Percentiles rank a stretch among this genome's conserved stretches.
Evolutionary conservation across 345 rosid genomes (phyloP).

Genomic region (Leavenworthia alabamica): DNA sequence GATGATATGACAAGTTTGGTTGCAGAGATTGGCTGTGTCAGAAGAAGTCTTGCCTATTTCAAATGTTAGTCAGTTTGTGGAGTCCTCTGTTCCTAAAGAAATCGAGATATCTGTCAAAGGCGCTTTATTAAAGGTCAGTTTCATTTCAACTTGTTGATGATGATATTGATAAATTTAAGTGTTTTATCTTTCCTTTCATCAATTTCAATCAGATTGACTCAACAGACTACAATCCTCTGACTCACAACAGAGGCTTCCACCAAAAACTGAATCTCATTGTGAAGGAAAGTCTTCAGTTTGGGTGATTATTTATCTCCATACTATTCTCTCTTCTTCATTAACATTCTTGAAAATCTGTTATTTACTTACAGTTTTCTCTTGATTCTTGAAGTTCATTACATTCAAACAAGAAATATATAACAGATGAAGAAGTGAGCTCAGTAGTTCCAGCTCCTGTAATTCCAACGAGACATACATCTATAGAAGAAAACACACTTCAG

Average conservation of each 20-base stretch:
- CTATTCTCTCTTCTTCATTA: not conserved
- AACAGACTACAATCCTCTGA: constrained; percentile 67
- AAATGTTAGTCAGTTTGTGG: constrained; percentile 36
- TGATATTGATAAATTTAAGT: not conserved
- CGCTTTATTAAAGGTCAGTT: constrained; percentile 47
- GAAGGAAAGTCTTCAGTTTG: constrained; percentile 68
- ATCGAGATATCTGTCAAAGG: constrained; percentile 52
- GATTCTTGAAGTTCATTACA: constrained; percentile 36
- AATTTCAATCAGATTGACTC: constrained; percentile 48
- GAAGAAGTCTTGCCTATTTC: constrained; percentile 67
- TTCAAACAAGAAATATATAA: constrained; percentile 28
- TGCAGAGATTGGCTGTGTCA: constrained; percentile 75
- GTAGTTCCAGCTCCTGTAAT: constrained; percentile 25
- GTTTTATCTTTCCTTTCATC: not conserved
- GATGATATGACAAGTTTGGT: constrained; percentile 1
- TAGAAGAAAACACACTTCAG: constrained; percentile 3
- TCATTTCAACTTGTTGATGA: not conserved
- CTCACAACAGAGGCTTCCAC: constrained; percentile 78
- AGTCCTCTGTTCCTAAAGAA: constrained; percentile 46
- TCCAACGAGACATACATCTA: constrained; percentile 6
- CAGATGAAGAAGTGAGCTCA: constrained; percentile 34
- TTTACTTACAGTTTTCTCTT: not conserved
- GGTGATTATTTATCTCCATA: constrained; percentile 41
- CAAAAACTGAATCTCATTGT: constrained; percentile 60
- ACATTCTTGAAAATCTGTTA: not conserved